These are phyloP conservation scores for Solanum peruvianum DNA, from an alignment of 257 asterid genomes.

Conservation along the genomic window DNA sequence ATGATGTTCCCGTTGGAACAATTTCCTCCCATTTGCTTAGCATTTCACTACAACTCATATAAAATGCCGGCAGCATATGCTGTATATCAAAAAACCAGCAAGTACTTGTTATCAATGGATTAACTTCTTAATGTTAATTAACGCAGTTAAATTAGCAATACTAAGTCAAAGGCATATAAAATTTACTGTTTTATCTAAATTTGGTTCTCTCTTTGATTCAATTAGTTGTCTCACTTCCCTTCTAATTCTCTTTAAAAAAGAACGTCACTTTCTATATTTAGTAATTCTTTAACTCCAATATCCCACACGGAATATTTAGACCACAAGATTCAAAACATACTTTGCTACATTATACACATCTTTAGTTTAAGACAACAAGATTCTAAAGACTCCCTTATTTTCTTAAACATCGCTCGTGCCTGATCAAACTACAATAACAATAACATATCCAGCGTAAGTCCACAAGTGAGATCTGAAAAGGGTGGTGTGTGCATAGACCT, in stretches of 20 bases:
- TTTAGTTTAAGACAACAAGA: not conserved
- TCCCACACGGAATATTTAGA: not conserved
- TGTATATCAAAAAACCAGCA: not conserved
- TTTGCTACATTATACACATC: not conserved
- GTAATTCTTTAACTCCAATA: not conserved
- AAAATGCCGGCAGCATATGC: constrained; percentile 35
- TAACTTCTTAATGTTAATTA: not conserved
- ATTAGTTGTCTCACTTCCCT: not conserved
- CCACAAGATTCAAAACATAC: not conserved
- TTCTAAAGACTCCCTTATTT: not conserved
- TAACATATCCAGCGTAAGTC: not conserved
- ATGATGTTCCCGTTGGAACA: constrained; percentile 2
- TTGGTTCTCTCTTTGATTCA: not conserved
- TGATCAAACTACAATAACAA: not conserved
- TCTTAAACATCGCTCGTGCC: not conserved
- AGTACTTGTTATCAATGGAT: not conserved
- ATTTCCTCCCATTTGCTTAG: constrained; percentile 24
- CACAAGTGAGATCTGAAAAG: not conserved
- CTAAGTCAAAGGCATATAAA: not conserved
- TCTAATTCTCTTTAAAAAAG: not conserved
- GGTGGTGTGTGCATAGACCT: not conserved
- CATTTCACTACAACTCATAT: constrained; percentile 17
- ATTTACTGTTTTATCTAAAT: not conserved
- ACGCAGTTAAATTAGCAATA: not conserved
- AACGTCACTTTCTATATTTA: no score